A percentile compares a stretch with the other conserved stretches of the same genome.
Conservation (phyloP, 1,284 basidiomycete species). For the Austroboletus novae-zelandiae region DNA sequence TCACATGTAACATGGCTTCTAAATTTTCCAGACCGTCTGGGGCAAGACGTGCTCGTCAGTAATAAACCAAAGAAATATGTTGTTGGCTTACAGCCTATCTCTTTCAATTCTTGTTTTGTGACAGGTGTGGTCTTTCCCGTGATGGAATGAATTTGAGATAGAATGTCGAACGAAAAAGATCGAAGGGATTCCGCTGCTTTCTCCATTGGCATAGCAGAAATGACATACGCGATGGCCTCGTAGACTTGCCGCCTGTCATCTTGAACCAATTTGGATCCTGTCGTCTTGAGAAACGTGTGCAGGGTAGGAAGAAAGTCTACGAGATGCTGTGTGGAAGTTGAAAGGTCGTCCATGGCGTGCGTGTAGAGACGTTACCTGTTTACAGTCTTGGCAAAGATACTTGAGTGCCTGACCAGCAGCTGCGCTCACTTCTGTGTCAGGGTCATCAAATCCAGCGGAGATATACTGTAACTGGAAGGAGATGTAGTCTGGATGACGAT, state of each 20-base stretch:
- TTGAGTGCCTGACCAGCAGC: conserved; percentile 97
- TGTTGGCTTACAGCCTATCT: conserved; percentile 56
- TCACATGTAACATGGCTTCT: conserved; percentile 82
- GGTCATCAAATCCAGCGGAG: conserved; percentile 85
- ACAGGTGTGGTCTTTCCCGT: conserved; percentile 47
- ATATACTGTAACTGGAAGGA: conserved; percentile 88
- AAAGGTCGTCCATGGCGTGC: background rate
- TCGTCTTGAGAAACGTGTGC: conserved; percentile 82
- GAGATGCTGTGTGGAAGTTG: conserved; percentile 61
- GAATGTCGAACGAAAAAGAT: conserved; percentile 78
- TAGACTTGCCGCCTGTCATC: conserved; percentile 91
- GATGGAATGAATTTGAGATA: conserved; percentile 66
- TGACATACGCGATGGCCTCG: conserved; percentile 94
- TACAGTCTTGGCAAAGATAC: conserved; percentile 97
- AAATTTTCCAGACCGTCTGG: conserved; percentile 85
- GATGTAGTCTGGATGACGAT: conserved; percentile 86
- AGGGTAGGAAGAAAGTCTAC: conserved; percentile 91
- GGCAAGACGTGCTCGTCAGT: background rate
- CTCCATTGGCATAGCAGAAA: conserved; percentile 88
- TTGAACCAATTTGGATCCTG: conserved; percentile 76
- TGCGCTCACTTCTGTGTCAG: conserved; percentile 80
- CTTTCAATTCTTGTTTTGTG: conserved; percentile 63
- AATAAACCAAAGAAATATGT: background rate
- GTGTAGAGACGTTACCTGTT: conserved; percentile 48
- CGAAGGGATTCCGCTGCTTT: conserved; percentile 81